Evolutionary conservation across 768 basidiomycete species (phyloP), one percentile per base, ranked within the genome.

Genomic region (Tulasnella sp.): DNA sequence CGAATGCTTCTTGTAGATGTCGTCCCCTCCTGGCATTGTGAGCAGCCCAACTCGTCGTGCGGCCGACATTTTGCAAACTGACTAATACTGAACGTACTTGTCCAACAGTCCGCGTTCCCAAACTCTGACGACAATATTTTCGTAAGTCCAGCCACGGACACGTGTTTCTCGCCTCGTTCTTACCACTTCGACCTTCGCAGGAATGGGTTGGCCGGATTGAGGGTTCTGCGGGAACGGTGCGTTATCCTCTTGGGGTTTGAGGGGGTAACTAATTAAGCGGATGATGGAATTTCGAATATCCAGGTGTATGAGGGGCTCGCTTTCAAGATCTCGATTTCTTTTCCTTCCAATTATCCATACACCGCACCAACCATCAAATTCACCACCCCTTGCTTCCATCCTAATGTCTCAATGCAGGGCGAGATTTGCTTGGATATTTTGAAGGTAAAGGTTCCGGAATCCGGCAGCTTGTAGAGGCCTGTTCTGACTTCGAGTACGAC

Each of bases 151-250:
- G 44, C 44, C 14, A 16, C 44, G 7, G 9, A 34, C 29, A 42
- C 68, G 37, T 47, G 68, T 11, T 29, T 47, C 7, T 14, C 40
- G 35, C 22, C 8, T 66, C 34, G 29, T 39, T 34, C 17, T 66
- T 34, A 37, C 19, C 36, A 32, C 34, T 34, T 37, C 32, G 6
- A 41, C 32, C 34, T 68, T 41, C n/a, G 34, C 37, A 68, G 67
- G 92, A 94, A 77, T 95, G 94, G 94, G 85, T 87, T 5, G 94
- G 93, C 7, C 92, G 92, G 52, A 90, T 95, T 77, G 91, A 91
- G 77, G 94, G 94, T 0, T 87, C 91, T 0, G 75, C 86, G 42
- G 90, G 86, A 75, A 94, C 92, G 17, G 90, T 91, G 76, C 68
- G 88, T 82, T 8, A 29, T 69, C 36, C 17, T 19, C 0, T 72